These are phyloP conservation scores for Hyaloperonospora brassicae DNA, from an alignment of 352 stramenopile genomes.

Conservation along the genomic window DNA sequence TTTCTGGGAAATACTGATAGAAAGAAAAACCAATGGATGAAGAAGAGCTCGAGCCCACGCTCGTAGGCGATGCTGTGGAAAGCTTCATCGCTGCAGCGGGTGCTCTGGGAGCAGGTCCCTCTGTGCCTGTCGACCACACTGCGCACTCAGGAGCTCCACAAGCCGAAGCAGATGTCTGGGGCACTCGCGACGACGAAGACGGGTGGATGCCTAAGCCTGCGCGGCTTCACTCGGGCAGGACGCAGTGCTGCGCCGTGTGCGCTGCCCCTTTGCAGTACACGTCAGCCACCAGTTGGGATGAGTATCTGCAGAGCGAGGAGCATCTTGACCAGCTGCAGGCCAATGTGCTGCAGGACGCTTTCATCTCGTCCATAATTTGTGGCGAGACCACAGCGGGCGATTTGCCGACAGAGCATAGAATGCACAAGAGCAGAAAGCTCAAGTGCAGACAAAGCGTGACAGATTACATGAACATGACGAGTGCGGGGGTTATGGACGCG, in stretches of 20 bases:
- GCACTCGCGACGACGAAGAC: conserved; percentile 38
- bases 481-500: conserved; percentile 64
- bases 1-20: background rate
- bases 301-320: conserved; percentile 74
- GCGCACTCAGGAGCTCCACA: conserved; percentile 4
- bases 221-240: conserved; percentile 70
- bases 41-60: conserved; percentile 1
- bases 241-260: conserved; percentile 66
- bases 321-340: conserved; percentile 64
- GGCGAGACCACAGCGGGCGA: conserved; percentile 61
- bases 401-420: conserved; percentile 74
- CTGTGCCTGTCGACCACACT: background rate
- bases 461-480: conserved; percentile 79
- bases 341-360: conserved; percentile 69
- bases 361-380: conserved; percentile 74
- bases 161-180: conserved; percentile 14
- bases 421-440: conserved; percentile 77
- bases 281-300: conserved; percentile 58
- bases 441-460: conserved; percentile 78
- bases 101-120: background rate
- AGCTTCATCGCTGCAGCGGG: conserved; percentile 6
- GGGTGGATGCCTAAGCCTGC: conserved; percentile 82
- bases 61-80: conserved; percentile 3
- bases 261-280: conserved; percentile 74
- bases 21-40: conserved; percentile 15